A percentile compares a stretch with the other conserved stretches of the same genome.
Conservation (phyloP, 2,329 filamentous ascomycete genomes). For the Xylariaceae sp. region DNA sequence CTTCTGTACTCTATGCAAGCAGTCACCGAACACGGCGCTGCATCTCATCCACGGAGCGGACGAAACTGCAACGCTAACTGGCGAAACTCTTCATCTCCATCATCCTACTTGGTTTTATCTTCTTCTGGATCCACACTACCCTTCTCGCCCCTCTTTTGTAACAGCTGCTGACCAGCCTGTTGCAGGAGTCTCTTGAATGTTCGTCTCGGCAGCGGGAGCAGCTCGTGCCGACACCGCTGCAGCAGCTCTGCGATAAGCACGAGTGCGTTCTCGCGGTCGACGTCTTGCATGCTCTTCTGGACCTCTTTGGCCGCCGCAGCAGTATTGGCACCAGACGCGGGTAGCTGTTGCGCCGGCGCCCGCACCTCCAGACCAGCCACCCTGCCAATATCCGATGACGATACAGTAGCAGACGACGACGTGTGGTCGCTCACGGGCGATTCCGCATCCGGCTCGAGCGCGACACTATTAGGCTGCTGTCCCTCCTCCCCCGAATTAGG, state of each 20-base stretch:
- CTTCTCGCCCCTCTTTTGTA: constrained; percentile 6
- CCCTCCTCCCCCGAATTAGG: not conserved
- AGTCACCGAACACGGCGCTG: too few species aligned
- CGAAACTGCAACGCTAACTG: not conserved
- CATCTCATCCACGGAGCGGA: constrained; percentile 4
- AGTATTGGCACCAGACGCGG: too few species aligned
- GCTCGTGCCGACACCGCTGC: constrained; percentile 48
- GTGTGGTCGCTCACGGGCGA: too few species aligned
- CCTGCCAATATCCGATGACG: not conserved
- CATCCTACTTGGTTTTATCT: not conserved
- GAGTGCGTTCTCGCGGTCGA: constrained; percentile 67
- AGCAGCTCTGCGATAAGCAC: constrained; percentile 63
- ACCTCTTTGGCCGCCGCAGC: too few species aligned
- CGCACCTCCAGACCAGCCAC: constrained; percentile 48
- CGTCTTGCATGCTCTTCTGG: constrained; percentile 46
- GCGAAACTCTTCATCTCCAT: not conserved
- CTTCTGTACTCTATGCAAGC: too few species aligned
- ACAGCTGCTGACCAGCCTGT: constrained; percentile 51
- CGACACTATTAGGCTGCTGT: too few species aligned
- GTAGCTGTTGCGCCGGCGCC: constrained; percentile 50
- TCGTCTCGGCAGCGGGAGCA: constrained; percentile 47
- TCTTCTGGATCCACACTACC: not conserved
- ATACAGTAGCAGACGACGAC: not conserved
- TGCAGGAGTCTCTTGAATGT: constrained; percentile 57
- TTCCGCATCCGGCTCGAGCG: too few species aligned